These are phyloP conservation scores for Backusella mclennaniae DNA, from an alignment of 192 early-diverging fungal genomes.

Conservation along the genomic window DNA sequence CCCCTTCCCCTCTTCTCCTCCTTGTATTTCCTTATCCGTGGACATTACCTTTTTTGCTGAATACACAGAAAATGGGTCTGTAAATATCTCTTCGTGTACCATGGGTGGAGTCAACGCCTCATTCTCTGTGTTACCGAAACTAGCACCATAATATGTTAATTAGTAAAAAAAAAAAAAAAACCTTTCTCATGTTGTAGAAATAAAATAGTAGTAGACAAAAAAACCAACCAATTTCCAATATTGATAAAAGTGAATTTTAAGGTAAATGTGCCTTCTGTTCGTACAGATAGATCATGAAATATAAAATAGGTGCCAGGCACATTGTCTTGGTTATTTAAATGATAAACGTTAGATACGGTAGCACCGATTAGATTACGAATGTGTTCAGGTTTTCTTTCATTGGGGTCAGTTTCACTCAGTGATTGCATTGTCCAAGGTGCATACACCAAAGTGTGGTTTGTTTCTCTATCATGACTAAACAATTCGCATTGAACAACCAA, in stretches of 20 bases:
- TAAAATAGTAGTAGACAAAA: not conserved
- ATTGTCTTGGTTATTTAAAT: constrained; percentile 46
- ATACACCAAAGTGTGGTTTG: constrained; percentile 54
- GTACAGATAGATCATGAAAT: constrained; percentile 69
- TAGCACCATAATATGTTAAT: not conserved
- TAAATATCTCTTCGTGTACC: constrained; percentile 48
- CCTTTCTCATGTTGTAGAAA: not conserved
- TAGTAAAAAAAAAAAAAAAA: not conserved
- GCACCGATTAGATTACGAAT: constrained; percentile 58
- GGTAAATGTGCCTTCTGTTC: constrained; percentile 66
- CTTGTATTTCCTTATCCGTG: not conserved
- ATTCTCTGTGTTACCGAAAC: not conserved
- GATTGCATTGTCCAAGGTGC: constrained; percentile 25
- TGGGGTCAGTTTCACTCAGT: not conserved
- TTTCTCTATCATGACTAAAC: constrained; percentile 48
- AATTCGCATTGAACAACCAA: constrained; percentile 55
- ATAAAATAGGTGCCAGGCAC: constrained; percentile 68
- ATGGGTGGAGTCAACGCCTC: constrained; percentile 36
- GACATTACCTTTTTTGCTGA: constrained; percentile 60
- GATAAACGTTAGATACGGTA: constrained; percentile 48
- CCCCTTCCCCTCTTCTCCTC: not conserved
- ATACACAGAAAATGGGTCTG: constrained; percentile 69
- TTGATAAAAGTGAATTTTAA: constrained; percentile 68
- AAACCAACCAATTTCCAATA: constrained; percentile 24
- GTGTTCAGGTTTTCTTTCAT: constrained; percentile 37